phyloP scores from a whole-genome alignment of 345 rosid species.

The Syzygium grande region DNA sequence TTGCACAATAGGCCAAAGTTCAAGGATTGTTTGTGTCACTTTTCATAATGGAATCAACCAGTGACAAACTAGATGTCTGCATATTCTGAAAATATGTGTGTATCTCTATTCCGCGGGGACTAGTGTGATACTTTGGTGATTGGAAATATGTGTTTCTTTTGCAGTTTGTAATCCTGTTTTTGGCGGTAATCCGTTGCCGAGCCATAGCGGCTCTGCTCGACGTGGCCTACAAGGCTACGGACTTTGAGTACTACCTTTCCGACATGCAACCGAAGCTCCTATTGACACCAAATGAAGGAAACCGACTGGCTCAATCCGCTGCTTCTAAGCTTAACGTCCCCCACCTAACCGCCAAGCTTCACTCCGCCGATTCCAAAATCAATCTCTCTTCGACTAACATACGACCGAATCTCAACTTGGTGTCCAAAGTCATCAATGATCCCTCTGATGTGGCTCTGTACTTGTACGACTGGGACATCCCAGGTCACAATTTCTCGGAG shows the following conservation, averaged over 20 bases:
- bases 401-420: constrained; percentile 8
- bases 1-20: too few relatives aligned
- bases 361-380: constrained; percentile 12
- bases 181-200: constrained; percentile 56
- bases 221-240: constrained; percentile 50
- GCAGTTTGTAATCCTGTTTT: constrained; percentile 60
- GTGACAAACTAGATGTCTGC: neutral
- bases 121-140: neutral
- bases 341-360: constrained; percentile 27
- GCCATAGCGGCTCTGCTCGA: constrained; percentile 60
- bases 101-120: neutral
- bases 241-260: constrained; percentile 60
- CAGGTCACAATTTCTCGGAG: too few relatives aligned
- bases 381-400: constrained; percentile 7
- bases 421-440: constrained; percentile 24
- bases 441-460: constrained; percentile 50
- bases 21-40: neutral
- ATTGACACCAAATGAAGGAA: constrained; percentile 28
- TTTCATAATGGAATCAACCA: neutral
- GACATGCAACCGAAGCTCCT: constrained; percentile 59
- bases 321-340: constrained; percentile 45
- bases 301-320: constrained; percentile 33
- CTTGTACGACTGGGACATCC: too few relatives aligned
- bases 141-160: neutral
- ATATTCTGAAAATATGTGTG: neutral